Base-by-base conservation (phyloP, 257 asterid species). In the Ilex aquifolium region DNA sequence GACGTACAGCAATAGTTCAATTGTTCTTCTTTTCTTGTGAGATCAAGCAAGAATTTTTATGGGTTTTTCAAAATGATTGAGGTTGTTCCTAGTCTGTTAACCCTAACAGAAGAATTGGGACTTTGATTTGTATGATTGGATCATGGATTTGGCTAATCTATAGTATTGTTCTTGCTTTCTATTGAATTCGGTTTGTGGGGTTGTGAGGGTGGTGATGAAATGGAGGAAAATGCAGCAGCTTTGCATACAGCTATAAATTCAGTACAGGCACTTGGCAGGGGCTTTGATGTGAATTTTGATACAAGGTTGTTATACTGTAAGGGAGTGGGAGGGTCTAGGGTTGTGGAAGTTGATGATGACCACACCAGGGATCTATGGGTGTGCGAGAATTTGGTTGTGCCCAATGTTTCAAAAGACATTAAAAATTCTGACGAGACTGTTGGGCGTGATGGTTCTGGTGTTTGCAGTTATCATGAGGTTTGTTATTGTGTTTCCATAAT, bases 151-250 rank as follows among this genome's bases (percentile, higher is more conserved):
- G 21, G 56, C 65, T 75, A 56, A 57, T 29, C n/a, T 4, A 7
- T 68, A 36, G 57, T 31, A 51, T 10, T 61, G 10, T 32, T 69
- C 7, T 46, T 48, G 15, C 17, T 27, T 66, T 14, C 50, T 50
- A 52, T 54, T 55, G 55, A 32, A 44, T 65, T 71, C 63, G 74
- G 62, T 39, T 39, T 62, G 15, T 72, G 31, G 54, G 76, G 63
- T 52, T 59, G 39, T 10, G 57, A 62, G 61, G 56, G 75, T 73
- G 72, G 79, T 79, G 87, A 80, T 85, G 95, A 85, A 72, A 83
- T 87, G 95, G 97, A 79, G 74, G 88, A 80, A 71, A 83, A 83
- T 80, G 88, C 82, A 53, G 94, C 94, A 70, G 95, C 97, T 80
- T 73, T 87, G 85, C 92, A 83, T 66, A 87, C 95, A 54, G 87